Conservation (phyloP, 768 basidiomycete genomes). For the Leccinellum luteum region DNA sequence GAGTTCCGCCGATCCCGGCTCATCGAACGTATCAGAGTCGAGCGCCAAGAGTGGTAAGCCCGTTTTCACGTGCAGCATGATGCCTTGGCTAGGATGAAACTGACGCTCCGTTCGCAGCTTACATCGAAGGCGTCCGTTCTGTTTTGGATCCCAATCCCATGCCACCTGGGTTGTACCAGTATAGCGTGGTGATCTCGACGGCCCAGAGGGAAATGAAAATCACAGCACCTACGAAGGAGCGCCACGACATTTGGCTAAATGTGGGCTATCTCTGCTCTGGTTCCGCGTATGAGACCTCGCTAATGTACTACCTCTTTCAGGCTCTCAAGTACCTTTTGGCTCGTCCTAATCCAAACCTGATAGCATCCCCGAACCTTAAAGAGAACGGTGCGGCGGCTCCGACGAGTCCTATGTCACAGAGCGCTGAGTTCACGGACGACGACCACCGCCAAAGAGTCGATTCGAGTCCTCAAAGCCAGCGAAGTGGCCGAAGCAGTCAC, state of each 20-base stretch:
- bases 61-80: constrained; percentile 1
- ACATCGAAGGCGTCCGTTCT: constrained; percentile 87
- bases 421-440: constrained; percentile 47
- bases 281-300: constrained; percentile 5
- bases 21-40: constrained; percentile 82
- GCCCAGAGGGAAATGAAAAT: constrained; percentile 97
- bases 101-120: constrained; percentile 50
- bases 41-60: constrained; percentile 95
- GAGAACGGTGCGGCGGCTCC: constrained; percentile 38
- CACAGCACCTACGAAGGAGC: constrained; percentile 92
- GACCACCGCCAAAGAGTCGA: constrained; percentile 46
- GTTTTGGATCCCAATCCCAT: constrained; percentile 96
- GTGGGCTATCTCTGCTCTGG: constrained; percentile 43
- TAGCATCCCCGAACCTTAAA: constrained; percentile 26
- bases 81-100: constrained; percentile 6
- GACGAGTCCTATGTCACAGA: constrained; percentile 48
- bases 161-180: constrained; percentile 90
- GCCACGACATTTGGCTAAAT: constrained; percentile 96
- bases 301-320: constrained; percentile 40
- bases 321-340: constrained; percentile 89
- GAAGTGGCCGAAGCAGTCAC: constrained; percentile 59
- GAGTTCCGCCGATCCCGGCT: constrained; percentile 93
- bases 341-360: constrained; percentile 49
- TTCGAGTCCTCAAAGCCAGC: constrained; percentile 71
- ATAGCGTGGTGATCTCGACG: constrained; percentile 90